Evolutionary conservation across 208 protist species (phyloP), one percentile per base, ranked within the genome.

Genomic region (Crithidia bombi): DNA sequence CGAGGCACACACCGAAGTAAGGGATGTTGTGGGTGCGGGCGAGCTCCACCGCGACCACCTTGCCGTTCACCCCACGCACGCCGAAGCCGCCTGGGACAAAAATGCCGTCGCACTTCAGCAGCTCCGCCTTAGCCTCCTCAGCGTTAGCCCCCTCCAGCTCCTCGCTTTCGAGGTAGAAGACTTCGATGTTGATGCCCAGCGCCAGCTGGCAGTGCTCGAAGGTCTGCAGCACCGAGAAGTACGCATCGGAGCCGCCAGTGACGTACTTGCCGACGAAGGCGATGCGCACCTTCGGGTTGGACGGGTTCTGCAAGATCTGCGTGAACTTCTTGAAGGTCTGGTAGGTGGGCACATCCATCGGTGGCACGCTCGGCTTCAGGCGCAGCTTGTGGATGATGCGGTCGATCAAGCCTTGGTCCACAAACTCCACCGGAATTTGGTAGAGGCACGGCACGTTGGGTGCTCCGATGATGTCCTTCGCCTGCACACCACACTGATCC

Each of bases 31-130:
- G 80, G 36, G 76, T 84, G 41, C 99, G 97, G 10, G 98, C 98
- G 59, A 98, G 95, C 49, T 98, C 73, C 43, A 95, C 96, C 1
- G 99, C 98, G 2, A 68, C 39, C 47, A 99, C 94, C 86, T 98
- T 99, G 49, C 98, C 99, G 57, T 99, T 93, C 23, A 99, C 90
- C 50, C 98, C 99, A 43, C 99, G 92, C 28, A 89, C 81, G 39
- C 98, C 98, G 85, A 99, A 99, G 36, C 99, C 99, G 63, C 98
- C 98, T 15, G 99, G 98, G 3, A 99, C 96, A 38, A 99, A 92
- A 44, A 99, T 94, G 65, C 98, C 99, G 69, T 99, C 87, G 57
- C 87, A 94, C 50, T 69, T 64, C n/a, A 94, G 69, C 38, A 96
- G 66, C 61, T 74, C 78, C 75, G 82, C 65, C 76, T 83, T 80